Base-by-base conservation (phyloP, 2,329 filamentous ascomycete species). In the Fusarium equiseti region DNA sequence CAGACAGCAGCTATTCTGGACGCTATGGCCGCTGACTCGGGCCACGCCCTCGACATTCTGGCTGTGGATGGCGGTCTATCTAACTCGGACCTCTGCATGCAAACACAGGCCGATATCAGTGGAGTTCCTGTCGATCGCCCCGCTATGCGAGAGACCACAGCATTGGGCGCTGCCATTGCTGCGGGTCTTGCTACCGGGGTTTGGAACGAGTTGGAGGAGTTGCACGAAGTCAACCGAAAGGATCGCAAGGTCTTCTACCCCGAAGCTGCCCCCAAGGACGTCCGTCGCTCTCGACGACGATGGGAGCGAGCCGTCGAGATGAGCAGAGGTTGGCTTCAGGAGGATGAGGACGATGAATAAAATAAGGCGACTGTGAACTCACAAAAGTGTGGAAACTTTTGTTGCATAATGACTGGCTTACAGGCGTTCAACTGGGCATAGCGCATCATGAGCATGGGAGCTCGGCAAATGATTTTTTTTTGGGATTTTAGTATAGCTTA, bases 1-100 rank as follows among this genome's bases (percentile, higher is more conserved):
- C 94, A 97, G 81, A 97, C 93, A 26, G 94, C 94, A 75, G 94
- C 94, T 24, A 97, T 97, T 75, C 87, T 97, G 26, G 91, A 96
- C 77, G 93, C 94, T 68, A 97, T 97, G 94, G 93, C 92, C 77
- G 89, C 91, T 73, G 94, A 97, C 81, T 94, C 91, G 56, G 90
- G 90, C 38, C 90, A 95, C 77, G 88, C 89, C 69, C 87, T 97
- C 32, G 86, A 89, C 62, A 88, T 91, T 71, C 85, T 97, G 45
- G 91, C 92, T 35, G 94, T 97, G 45, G 94, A 97, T 77, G 94
- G 94, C 61, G 94, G 94, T 63, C 93, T 97, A 86, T 94, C 91
- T 75, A 95, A 93, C 81, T 95, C 92, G 13, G 91, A 95, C 77
- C 86, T 97, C 59, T 94, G 91, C 82, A 97, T 97, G 94, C 94